A percentile compares a stretch with the other conserved stretches of the same genome.
These are phyloP conservation scores for Botrytis aclada DNA, from an alignment of 2,329 filamentous ascomycete species.

Conservation along the genomic window DNA sequence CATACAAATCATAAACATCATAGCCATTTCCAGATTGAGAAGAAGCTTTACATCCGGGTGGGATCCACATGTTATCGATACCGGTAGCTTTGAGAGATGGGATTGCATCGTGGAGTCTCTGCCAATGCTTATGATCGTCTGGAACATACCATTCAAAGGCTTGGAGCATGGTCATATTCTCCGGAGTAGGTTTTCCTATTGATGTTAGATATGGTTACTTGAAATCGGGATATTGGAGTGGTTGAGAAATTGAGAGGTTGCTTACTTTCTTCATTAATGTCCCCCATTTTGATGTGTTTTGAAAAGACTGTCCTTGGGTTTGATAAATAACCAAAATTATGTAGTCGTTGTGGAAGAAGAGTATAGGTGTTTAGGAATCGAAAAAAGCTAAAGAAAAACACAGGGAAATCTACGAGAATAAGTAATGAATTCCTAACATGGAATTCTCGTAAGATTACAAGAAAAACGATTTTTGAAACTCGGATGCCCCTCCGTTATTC, in stretches of 20 bases:
- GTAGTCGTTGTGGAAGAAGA: neutral
- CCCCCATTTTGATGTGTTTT: slow-evolving; percentile 15
- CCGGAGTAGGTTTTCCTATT: slow-evolving; percentile 37
- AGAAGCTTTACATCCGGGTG: slow-evolving; percentile 67
- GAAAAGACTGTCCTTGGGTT: no score
- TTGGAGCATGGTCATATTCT: slow-evolving; percentile 61
- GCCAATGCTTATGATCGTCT: slow-evolving; percentile 58
- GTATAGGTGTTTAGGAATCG: neutral
- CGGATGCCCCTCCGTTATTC: neutral
- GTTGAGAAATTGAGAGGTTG: neutral
- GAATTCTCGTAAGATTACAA: neutral
- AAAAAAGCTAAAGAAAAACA: no score
- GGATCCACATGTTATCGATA: slow-evolving; percentile 64
- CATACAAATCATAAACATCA: slow-evolving; percentile 67
- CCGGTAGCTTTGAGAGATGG: slow-evolving; percentile 57
- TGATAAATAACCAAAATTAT: neutral
- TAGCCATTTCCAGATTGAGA: slow-evolving; percentile 62
- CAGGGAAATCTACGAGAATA: neutral
- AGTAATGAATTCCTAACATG: neutral
- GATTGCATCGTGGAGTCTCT: slow-evolving; percentile 51
- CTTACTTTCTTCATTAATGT: slow-evolving; percentile 14
- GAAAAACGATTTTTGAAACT: neutral
- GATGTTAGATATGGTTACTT: neutral
- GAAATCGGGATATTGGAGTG: neutral
- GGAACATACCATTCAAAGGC: slow-evolving; percentile 72